Evolutionary conservation across 441 rosid species (phyloP).

Genomic region (Theobroma grandiflorum): DNA sequence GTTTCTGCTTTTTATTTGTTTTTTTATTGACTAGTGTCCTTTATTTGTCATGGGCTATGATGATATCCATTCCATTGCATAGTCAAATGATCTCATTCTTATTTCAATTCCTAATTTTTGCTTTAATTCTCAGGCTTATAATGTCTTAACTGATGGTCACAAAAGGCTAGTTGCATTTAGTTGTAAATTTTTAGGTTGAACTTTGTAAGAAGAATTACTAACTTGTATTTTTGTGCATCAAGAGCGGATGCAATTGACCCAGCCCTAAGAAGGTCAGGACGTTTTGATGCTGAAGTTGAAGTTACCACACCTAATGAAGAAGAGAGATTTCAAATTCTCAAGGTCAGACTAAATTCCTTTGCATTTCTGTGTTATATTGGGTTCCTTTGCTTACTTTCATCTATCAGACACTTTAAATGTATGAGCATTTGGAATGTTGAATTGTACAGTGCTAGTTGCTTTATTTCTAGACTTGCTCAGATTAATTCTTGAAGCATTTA

Average conservation of each 20-base stretch:
- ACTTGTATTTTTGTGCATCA: constrained; percentile 27
- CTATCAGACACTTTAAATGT: not conserved
- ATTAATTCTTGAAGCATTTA: constrained; percentile 23
- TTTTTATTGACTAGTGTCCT: not conserved
- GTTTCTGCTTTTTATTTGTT: not conserved
- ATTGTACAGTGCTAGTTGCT: constrained; percentile 13
- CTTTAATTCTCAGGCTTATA: not conserved
- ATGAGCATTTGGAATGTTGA: not conserved
- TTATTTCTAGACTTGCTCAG: not conserved
- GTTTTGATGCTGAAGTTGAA: constrained; percentile 88
- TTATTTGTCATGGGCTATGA: not conserved
- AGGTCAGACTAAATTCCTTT: constrained; percentile 49
- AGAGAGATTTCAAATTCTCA: constrained; percentile 80
- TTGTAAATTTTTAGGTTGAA: not conserved
- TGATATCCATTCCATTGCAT: not conserved
- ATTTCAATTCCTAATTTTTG: not conserved
- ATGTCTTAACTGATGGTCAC: constrained; percentile 20
- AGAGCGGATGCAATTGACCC: constrained; percentile 85
- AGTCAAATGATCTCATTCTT: not conserved
- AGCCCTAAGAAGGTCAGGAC: constrained; percentile 81
- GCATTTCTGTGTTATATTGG: constrained; percentile 10
- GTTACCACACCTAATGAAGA: constrained; percentile 81
- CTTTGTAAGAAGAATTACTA: not conserved
- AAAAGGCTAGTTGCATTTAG: not conserved
- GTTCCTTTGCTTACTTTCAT: constrained; percentile 1